Evolutionary conservation across 495 filamentous ascomycete species (phyloP).

Genomic region (Cercophora newfieldiana): DNA sequence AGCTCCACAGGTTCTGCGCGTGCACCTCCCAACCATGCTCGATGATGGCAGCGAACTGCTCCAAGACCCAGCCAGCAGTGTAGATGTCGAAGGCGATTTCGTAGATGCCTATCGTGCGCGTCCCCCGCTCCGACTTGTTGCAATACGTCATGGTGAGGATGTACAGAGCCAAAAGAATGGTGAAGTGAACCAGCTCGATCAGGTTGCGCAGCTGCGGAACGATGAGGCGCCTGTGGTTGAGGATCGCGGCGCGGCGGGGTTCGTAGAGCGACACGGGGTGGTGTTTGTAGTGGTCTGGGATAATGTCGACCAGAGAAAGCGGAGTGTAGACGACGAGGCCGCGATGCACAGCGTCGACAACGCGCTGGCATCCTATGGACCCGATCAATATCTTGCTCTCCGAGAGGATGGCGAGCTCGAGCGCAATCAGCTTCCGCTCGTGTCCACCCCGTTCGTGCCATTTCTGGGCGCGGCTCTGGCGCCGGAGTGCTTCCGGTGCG

Average conservation of each 20-base stretch:
- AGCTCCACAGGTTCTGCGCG: conserved; percentile 68
- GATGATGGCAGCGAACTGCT: conserved; percentile 63
- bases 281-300: conserved; percentile 66
- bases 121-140: conserved; percentile 38
- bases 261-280: conserved; percentile 63
- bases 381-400: conserved; percentile 61
- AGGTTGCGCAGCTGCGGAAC: conserved; percentile 61
- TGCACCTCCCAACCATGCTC: conserved; percentile 70
- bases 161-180: conserved; percentile 56
- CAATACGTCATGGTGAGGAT: conserved; percentile 56
- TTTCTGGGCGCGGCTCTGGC: conserved; percentile 36
- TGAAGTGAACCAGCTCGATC: conserved; percentile 60
- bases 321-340: conserved; percentile 63
- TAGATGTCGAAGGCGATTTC: conserved; percentile 59
- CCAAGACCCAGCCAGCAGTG: conserved; percentile 59
- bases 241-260: conserved; percentile 55
- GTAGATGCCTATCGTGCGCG: conserved; percentile 45
- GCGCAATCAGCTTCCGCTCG: conserved; percentile 58
- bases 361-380: conserved; percentile 58
- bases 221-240: conserved; percentile 67
- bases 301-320: conserved; percentile 60
- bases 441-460: conserved; percentile 52
- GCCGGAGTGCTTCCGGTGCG: conserved; percentile 51
- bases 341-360: conserved; percentile 60
- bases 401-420: conserved; percentile 64